These are phyloP conservation scores for Paramecium tetraurelia DNA, from an alignment of 73 alveolate species.

Conservation along the genomic window DNA sequence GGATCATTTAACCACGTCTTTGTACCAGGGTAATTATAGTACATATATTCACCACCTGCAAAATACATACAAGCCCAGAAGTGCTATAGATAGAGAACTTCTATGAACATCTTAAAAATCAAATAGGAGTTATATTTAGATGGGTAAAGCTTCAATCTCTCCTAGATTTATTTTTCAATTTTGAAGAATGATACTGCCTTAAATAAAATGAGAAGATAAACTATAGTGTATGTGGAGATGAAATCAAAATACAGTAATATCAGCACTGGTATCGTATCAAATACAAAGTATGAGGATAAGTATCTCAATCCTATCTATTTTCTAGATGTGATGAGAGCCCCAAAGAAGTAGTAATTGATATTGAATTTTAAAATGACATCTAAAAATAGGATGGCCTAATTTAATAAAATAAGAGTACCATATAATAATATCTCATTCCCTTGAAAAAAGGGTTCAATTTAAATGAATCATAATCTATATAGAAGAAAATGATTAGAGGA, in stretches of 20 bases:
- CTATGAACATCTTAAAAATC: conserved; percentile 9
- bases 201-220: background rate
- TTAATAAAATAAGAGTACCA: background rate
- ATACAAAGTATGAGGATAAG: background rate
- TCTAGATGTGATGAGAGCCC: background rate
- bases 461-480: background rate
- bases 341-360: background rate
- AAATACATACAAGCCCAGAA: conserved; percentile 23
- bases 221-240: background rate
- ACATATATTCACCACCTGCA: conserved; percentile 25
- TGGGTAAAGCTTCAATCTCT: background rate
- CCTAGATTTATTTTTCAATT: background rate
- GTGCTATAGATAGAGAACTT: background rate
- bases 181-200: background rate
- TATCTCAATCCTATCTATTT: background rate
- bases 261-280: background rate
- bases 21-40: background rate
- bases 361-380: background rate
- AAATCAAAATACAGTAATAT: background rate
- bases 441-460: background rate
- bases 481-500: background rate
- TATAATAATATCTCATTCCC: background rate
- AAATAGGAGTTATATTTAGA: background rate
- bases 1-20: conserved; percentile 8
- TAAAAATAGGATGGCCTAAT: background rate